Evolutionary conservation across 1,139 yeast genomes (phyloP).

Genomic region (Lodderomyces beijingensis): DNA sequence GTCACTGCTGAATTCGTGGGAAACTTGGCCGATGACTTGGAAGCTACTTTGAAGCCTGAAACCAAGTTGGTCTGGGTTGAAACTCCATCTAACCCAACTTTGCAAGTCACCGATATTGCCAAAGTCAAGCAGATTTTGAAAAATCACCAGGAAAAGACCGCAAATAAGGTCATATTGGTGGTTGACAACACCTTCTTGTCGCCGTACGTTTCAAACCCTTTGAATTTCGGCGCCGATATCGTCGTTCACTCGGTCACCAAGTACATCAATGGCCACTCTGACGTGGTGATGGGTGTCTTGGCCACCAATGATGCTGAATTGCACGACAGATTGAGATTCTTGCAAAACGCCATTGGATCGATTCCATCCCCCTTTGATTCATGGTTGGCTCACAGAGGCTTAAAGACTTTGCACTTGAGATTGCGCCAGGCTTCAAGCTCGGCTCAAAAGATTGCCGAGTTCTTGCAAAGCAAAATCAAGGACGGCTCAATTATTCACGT

Average conservation of each 20-base stretch:
- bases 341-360: slow-evolving; percentile 87
- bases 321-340: slow-evolving; percentile 64
- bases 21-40: slow-evolving; percentile 58
- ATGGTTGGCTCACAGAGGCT: slow-evolving; percentile 91
- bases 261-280: slow-evolving; percentile 90
- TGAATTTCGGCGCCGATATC: slow-evolving; percentile 77
- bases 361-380: slow-evolving; percentile 88
- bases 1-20: slow-evolving; percentile 67
- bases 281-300: slow-evolving; percentile 82
- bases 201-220: slow-evolving; percentile 87
- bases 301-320: slow-evolving; percentile 63
- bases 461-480: slow-evolving; percentile 26
- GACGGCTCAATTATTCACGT: slow-evolving; percentile 58
- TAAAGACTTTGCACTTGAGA: slow-evolving; percentile 82
- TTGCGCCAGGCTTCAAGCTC: slow-evolving; percentile 63
- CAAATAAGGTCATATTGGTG: slow-evolving; percentile 53
- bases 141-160: slow-evolving; percentile 44
- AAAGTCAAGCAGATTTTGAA: slow-evolving; percentile 52
- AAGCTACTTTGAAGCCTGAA: slow-evolving; percentile 50
- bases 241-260: slow-evolving; percentile 89
- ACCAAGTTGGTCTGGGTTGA: slow-evolving; percentile 85
- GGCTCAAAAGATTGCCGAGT: slow-evolving; percentile 72
- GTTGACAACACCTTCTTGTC: slow-evolving; percentile 95
- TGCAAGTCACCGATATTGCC: slow-evolving; percentile 67
- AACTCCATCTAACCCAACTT: slow-evolving; percentile 86